A percentile compares a stretch with the other conserved stretches of the same genome.
Conservation (phyloP, 2,329 filamentous ascomycete genomes). For the Botrytis pseudocinerea region DNA sequence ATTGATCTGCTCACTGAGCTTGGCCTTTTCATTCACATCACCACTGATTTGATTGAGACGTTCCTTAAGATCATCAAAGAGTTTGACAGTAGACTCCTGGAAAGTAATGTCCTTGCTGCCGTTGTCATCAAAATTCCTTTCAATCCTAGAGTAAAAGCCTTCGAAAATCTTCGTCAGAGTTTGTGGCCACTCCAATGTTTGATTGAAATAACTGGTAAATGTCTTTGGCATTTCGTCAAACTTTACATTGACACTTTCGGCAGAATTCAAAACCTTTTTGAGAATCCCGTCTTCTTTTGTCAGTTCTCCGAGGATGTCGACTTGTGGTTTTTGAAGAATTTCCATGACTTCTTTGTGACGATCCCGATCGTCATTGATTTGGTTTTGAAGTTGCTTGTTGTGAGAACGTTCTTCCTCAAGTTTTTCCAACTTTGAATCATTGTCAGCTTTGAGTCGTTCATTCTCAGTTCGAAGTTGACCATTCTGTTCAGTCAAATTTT, state of each 20-base stretch:
- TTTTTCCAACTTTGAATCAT: background rate
- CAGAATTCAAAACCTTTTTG: conserved; percentile 27
- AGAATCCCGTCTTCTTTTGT: conserved; percentile 32
- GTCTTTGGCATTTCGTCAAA: conserved; percentile 33
- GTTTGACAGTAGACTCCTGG: conserved; percentile 27
- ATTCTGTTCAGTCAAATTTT: background rate
- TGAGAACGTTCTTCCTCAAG: background rate
- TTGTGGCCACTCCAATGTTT: conserved; percentile 26
- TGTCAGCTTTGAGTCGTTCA: background rate
- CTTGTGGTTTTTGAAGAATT: conserved; percentile 30
- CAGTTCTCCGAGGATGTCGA: conserved; percentile 28
- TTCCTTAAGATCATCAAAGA: conserved; percentile 32
- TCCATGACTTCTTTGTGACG: conserved; percentile 31
- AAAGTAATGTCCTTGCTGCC: conserved; percentile 21
- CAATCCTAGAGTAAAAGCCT: conserved; percentile 32
- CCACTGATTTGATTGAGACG: conserved; percentile 29
- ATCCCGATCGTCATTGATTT: background rate
- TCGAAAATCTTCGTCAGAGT: conserved; percentile 33
- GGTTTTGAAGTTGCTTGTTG: conserved; percentile 6
- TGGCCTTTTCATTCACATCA: conserved; percentile 28
- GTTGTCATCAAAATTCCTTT: conserved; percentile 26
- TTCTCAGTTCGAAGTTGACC: background rate
- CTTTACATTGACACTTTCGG: conserved; percentile 35
- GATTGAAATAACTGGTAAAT: conserved; percentile 26
- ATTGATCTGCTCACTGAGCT: conserved; percentile 30